Conservation (phyloP, 345 rosid genomes). For the Geranium rotundifolium region DNA sequence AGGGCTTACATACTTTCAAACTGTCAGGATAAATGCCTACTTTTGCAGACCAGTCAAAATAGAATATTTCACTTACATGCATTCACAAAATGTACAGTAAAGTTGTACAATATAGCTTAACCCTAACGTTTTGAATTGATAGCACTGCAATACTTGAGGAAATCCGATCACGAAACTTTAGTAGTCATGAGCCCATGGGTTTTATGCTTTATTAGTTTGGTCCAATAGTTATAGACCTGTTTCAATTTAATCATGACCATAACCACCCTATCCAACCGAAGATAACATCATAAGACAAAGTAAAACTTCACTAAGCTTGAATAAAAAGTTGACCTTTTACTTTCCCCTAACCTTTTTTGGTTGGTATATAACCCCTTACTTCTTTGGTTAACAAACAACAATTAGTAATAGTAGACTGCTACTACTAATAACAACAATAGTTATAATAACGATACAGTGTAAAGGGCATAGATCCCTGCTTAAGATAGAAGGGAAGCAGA, state of each 20-base stretch:
- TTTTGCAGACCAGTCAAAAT: not conserved
- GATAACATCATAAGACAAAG: not conserved
- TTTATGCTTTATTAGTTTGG: not conserved
- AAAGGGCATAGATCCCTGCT: too few relatives aligned
- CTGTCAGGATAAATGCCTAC: too few relatives aligned
- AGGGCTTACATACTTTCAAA: too few relatives aligned
- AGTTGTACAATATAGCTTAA: not conserved
- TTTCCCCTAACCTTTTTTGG: not conserved
- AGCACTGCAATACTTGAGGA: too few relatives aligned
- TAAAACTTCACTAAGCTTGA: not conserved
- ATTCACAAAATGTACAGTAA: not conserved
- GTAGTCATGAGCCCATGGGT: too few relatives aligned
- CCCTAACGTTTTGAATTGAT: not conserved
- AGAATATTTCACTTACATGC: not conserved
- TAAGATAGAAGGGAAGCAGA: too few relatives aligned
- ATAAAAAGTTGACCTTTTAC: not conserved
- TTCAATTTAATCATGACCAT: not conserved
- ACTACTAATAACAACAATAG: too few relatives aligned
- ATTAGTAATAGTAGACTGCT: too few relatives aligned
- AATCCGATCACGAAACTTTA: too few relatives aligned
- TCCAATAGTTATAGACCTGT: not conserved
- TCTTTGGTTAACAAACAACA: not conserved
- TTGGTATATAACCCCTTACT: too few relatives aligned
- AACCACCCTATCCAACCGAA: not conserved
- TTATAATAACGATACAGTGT: too few relatives aligned